Percentiles rank a stretch among this genome's conserved stretches.
These are phyloP conservation scores for Tricholoma sp. DNA, from an alignment of 768 basidiomycete species.

Conservation along the genomic window DNA sequence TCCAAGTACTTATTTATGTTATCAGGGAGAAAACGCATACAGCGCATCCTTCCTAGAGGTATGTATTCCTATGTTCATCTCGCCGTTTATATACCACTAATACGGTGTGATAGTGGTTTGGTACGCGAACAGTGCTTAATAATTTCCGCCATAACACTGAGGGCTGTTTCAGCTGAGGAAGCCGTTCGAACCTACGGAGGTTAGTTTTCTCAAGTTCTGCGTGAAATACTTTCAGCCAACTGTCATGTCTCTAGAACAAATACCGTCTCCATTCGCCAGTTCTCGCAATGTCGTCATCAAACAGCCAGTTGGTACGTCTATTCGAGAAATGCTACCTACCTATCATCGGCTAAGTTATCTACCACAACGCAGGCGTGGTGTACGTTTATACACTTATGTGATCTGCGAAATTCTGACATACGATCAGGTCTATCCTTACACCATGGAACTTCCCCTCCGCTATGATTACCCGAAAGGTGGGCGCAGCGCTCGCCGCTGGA, in stretches of 20 bases:
- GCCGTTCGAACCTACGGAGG: constrained; percentile 90
- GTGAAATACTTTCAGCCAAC: not conserved
- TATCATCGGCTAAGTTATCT: constrained; percentile 1
- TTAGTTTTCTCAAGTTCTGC: constrained; percentile 20
- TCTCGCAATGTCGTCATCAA: constrained; percentile 87
- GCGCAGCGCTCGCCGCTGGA: constrained; percentile 89
- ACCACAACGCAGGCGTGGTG: constrained; percentile 30
- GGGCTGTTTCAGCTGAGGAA: constrained; percentile 65
- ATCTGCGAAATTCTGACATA: constrained; percentile 1
- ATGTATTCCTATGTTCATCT: constrained; percentile 14
- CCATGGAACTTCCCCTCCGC: constrained; percentile 96
- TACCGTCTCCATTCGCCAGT: constrained; percentile 68
- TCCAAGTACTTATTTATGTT: not conserved
- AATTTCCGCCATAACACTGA: not conserved
- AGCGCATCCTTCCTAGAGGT: constrained; percentile 84
- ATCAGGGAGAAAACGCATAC: constrained; percentile 82
- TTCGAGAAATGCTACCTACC: not conserved
- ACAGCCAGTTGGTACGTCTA: constrained; percentile 73
- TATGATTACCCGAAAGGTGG: constrained; percentile 91
- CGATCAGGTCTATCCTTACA: constrained; percentile 64
- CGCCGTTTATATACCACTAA: not conserved
- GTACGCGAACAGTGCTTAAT: constrained; percentile 32
- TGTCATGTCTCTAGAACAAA: constrained; percentile 49
- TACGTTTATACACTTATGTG: constrained; percentile 17
- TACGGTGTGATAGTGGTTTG: constrained; percentile 63